Base-by-base conservation (phyloP, 331 rosid genomes). In the Phaseolus coccineus region DNA sequence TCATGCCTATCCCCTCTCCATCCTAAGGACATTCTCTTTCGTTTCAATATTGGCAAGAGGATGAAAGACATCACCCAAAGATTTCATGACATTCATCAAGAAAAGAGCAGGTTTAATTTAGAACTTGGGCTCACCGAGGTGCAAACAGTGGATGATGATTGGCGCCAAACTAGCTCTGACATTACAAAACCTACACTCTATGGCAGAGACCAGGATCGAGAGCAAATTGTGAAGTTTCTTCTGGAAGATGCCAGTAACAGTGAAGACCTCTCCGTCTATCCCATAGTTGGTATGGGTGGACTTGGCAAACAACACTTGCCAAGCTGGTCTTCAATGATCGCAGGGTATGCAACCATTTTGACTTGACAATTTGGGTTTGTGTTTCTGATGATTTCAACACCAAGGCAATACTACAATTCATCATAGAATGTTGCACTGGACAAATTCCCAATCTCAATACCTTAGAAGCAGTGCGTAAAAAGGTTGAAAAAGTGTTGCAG, bases 251-350 rank as follows among this genome's bases (percentile, higher is more conserved):
- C 72, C 1, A 1, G 16, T 37, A 3, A 53, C 2, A n/a, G 0
- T 50, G 78, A 76, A n/a, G 52, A 51, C 2, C 16, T 69, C 19
- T 59, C 44, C 10, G 48, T 82, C 39, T 75, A 61, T 61, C 11
- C 85, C 31, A 39, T 75, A 25, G 74, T 76, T n/a, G 85, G 81
- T 5, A 47, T 81, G 2, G 85, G 78, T 37, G 81, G 85, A 39
- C 51, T 47, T 2, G 77, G 85, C 5, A 82, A 82, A 82, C 85
- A 30, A 44, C 77, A 12, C 80, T 78, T 30, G 77, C 73, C 15
- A 70, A 62, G 6, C 67, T 30, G 5, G 77, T 83, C 14, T 78
- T 78, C 68, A 58, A 78, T 1, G 77, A 83, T 73, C 53, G 48
- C 2, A 28, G 56, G 39, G 71, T 83, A 2, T 1, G 3, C 1